phyloP scores from a whole-genome alignment of 106 monocot genomes.

The Agapanthus africanus region DNA sequence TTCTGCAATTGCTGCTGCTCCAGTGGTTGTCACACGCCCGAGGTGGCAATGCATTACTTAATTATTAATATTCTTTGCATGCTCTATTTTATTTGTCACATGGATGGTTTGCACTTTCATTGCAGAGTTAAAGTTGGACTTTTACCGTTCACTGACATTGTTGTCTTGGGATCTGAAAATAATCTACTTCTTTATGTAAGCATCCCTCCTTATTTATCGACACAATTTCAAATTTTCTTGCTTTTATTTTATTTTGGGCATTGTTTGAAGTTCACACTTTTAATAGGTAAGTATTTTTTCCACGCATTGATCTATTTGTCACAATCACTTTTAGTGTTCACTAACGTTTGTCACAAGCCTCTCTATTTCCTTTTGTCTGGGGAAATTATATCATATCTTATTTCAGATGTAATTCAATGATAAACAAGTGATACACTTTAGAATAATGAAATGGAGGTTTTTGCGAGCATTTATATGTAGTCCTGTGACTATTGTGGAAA shows the following conservation, averaged over 20 bases:
- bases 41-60: constrained; percentile 32
- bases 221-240: too few relatives aligned
- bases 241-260: background rate
- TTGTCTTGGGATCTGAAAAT: constrained; percentile 59
- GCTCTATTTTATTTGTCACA: background rate
- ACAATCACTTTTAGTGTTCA: background rate
- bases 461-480: background rate
- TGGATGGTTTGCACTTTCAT: background rate
- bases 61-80: background rate
- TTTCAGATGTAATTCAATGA: too few relatives aligned
- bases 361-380: background rate
- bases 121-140: constrained; percentile 62
- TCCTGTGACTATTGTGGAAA: background rate
- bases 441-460: background rate
- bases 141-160: constrained; percentile 61
- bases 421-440: background rate
- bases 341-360: too few relatives aligned
- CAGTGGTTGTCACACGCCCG: constrained; percentile 74
- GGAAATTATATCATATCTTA: background rate
- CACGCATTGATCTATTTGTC: background rate
- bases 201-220: background rate
- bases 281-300: background rate
- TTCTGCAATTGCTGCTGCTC: constrained; percentile 71
- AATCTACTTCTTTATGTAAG: constrained; percentile 79
- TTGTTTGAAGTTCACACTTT: background rate